Evolutionary conservation across 306 rosid species (phyloP), one percentile per base, ranked within the genome.

Genomic region (Psophocarpus tetragonolobus): DNA sequence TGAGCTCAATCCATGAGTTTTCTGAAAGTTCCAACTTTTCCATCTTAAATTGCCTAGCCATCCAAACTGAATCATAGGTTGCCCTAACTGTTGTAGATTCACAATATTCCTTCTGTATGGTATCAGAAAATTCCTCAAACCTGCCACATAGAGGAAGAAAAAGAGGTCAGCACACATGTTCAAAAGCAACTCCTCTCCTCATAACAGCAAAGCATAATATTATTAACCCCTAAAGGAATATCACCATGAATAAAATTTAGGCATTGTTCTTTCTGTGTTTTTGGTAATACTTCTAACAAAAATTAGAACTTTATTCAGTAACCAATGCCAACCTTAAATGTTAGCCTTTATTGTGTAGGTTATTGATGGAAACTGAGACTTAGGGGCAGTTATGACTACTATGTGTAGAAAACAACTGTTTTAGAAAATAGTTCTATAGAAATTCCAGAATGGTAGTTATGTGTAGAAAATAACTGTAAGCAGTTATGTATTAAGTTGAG

Each of bases 1-100:
- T 42, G 18, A 41, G n/a, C 44, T 62, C 27, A 51, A 71, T 8
- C 73, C 21, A 47, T 66, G 58, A 45, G 84, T 47, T 80, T 85
- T 83, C 78, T 86, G 87, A 36, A 65, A 50, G 38, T 68, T 87
- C 88, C 90, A 80, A 76, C 84, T 73, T 71, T 80, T 82, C 94
- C 97, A 88, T 79, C 85, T 87, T 45, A 87, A 65, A 84, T 87
- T 89, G 85, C 94, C 82, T 64, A 94, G 88, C 96, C 98, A 90
- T 80, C 93, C 97, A 78, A 92, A 92, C 66, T 87, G 97, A 78
- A 88, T 75, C 60, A 86, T 45, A 12, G 93, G 86, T 24, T 58
- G 73, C 73, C 87, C 84, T 32, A 84, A 81, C 73, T 74, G 90
- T 45, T 77, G 89, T 45, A 89, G 83, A 78, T 76, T 90, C 67